A percentile compares a stretch with the other conserved stretches of the same genome.
These are phyloP conservation scores for Corymbia maculata DNA, from an alignment of 345 rosid species.

Conservation along the genomic window DNA sequence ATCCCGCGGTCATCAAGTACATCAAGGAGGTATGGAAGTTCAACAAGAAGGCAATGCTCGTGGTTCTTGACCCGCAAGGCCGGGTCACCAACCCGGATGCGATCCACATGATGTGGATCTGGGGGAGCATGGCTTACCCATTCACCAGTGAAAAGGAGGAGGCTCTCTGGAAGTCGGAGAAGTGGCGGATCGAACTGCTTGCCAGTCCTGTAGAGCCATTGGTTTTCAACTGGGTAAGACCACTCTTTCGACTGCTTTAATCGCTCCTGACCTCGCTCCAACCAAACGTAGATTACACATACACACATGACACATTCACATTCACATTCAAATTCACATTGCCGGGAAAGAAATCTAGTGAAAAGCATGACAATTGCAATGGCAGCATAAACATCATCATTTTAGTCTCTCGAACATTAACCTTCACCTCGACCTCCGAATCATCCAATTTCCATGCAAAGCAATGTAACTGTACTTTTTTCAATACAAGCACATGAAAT, in stretches of 20 bases:
- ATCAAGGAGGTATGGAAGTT: slow-evolving; percentile 56
- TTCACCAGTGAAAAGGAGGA: slow-evolving; percentile 44
- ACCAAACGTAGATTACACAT: not conserved
- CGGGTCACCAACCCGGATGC: slow-evolving; percentile 39
- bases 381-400: not conserved
- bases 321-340: not conserved
- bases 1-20: slow-evolving; percentile 36
- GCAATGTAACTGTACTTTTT: not conserved
- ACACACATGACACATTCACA: not conserved
- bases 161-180: slow-evolving; percentile 51
- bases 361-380: not conserved
- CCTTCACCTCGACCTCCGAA: not conserved
- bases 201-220: slow-evolving; percentile 28
- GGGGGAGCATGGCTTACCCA: slow-evolving; percentile 54
- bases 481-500: not conserved
- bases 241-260: not conserved
- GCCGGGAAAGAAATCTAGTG: accelerated
- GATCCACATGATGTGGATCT: slow-evolving; percentile 63
- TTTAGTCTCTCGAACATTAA: not conserved
- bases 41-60: slow-evolving; percentile 38
- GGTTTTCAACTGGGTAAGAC: slow-evolving; percentile 30
- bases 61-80: slow-evolving; percentile 52
- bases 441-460: not conserved
- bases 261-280: not conserved
- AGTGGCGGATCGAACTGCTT: slow-evolving; percentile 40